phyloP scores from a whole-genome alignment of 805 yeast genomes.

The Zygotorulaspora florentina region DNA sequence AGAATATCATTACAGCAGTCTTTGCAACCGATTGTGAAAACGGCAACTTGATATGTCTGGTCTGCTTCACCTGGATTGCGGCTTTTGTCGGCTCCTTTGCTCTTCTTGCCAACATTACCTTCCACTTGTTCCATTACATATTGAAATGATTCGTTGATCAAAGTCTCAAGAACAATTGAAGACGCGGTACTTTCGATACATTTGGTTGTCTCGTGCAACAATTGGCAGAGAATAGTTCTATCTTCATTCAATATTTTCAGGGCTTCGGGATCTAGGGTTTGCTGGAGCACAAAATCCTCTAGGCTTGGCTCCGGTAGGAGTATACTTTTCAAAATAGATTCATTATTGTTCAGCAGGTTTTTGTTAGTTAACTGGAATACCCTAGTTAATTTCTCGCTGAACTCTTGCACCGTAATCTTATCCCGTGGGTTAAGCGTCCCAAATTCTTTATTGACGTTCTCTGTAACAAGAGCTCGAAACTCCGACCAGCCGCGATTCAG shows the following conservation, averaged over 20 bases:
- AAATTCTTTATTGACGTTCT: conserved; percentile 57
- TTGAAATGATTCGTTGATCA: conserved; percentile 31
- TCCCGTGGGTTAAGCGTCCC: conserved; percentile 65
- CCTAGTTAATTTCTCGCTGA: conserved; percentile 43
- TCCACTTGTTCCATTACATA: conserved; percentile 27
- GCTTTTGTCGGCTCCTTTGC: conserved; percentile 5
- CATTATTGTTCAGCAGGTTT: conserved; percentile 27
- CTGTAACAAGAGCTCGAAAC: conserved; percentile 50
- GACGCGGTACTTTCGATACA: conserved; percentile 36
- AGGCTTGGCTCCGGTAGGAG: conserved; percentile 47
- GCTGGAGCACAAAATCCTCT: conserved; percentile 52
- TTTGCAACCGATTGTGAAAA: conserved; percentile 29
- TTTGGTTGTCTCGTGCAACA: conserved; percentile 45
- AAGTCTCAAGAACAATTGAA: conserved; percentile 25
- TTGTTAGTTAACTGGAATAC: conserved; percentile 29
- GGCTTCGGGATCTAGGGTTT: conserved; percentile 45
- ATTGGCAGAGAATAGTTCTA: conserved; percentile 31
- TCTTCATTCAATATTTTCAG: conserved; percentile 30
- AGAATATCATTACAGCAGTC: conserved; percentile 28
- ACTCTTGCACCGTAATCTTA: conserved; percentile 60
- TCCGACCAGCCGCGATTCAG: conserved; percentile 78
- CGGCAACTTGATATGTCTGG: conserved; percentile 26
- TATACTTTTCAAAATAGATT: conserved; percentile 34
- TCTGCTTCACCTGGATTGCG: conserved; percentile 2
- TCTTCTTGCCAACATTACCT: conserved; percentile 17